Base-by-base conservation (phyloP, 2,329 filamentous ascomycete species). In the Aspergillus japonicus region DNA sequence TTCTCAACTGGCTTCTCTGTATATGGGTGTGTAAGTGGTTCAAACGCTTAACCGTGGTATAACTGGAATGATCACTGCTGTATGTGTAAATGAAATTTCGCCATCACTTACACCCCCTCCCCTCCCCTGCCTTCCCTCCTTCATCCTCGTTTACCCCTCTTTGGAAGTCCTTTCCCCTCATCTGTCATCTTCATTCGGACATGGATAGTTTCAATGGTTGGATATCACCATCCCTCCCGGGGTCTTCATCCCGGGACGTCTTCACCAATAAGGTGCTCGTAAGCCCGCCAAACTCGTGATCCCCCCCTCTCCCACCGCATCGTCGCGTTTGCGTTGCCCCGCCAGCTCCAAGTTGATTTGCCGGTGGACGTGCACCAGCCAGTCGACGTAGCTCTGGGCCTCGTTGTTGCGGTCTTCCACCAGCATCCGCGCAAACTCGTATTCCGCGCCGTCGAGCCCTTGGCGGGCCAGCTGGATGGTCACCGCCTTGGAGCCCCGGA, bases 361-460 rank as follows among this genome's bases (percentile, higher is more conserved):
- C 69, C 94, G 89, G 78, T 99, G 95, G 63, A 98, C 84, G 76
- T 96, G 91, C 59, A 99, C 95, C 70, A 99, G 82, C 95, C 95
- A 99, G 78, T 99, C 95, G 35, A 98, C 95, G 77, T 98, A 99
- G 73, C 91, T 96, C 78, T 96, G 93, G 39, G 95, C 95, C 79
- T 99, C 95, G 67, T 96, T 96, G 75, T 98, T 98, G 65, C 95
- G 86, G 73, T 99, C 95, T 78, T 99, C 95, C 33, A 96, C 87
- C 66, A 99, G 77, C 77, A 96, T 82, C 56, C 93, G 83, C 7
- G 95, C 95, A 80, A 98, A 99, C 76, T 99, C 95, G 70, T 92
- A 98, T 76, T 99, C 95, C 3, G 93, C 91, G 0, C 95, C 95
- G 71, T 99, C 95, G 4, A 98, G 83, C 0, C 93, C 93, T 77